Evolutionary conservation across 2,329 filamentous ascomycete genomes (phyloP), one percentile per base, ranked within the genome.

Genomic region (Xylariaceae sp.): DNA sequence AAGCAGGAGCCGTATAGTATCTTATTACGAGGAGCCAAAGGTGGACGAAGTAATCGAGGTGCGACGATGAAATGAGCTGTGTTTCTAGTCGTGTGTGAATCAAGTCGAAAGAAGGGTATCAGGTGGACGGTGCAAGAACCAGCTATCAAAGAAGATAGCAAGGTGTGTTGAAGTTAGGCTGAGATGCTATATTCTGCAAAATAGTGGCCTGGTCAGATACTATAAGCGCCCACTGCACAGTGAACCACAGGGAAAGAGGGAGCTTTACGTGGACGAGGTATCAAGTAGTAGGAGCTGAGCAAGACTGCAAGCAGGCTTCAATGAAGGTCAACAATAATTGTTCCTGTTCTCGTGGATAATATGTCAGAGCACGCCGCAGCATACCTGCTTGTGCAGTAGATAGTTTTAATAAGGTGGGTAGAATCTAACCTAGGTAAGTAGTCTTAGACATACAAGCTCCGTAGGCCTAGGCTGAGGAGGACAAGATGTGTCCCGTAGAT

Each of bases 251-350:
- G 21, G 40, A 19, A 14, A 17, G 17, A 21, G 17, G 11, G 40
- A 23, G 26, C 3, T 28, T 34, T 7, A 41, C 40, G 23, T 19
- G 28, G 43, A 47, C 28, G n/a, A 53, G 43, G 14, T 8, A 26
- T 19, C 14, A 17, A 44, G 21, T 16, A 23, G 37, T 24, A 43
- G 44, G 21, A 48, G 17, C 17, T 21, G 44, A 41, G 39, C 12
- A 3, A 9, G 40, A 44, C 24, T 44, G 28, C 28, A 26, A 41
- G 26, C 26, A 28, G 39, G 49, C 39, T 7, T 37, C n/a, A n/a
- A n/a, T 28, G 33, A 43, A 44, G 31, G 45, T 37, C 39, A 40
- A 28, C 19, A 44, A 24, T 24, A n/a, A 58, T 28, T 21, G 23
- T 33, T 26, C 16, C n/a, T n/a, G 21, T 14, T 48, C 16, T 33